Evolutionary conservation across 164 flowering plant genomes (phyloP).

Genomic region (Kingdonia uniflora): DNA sequence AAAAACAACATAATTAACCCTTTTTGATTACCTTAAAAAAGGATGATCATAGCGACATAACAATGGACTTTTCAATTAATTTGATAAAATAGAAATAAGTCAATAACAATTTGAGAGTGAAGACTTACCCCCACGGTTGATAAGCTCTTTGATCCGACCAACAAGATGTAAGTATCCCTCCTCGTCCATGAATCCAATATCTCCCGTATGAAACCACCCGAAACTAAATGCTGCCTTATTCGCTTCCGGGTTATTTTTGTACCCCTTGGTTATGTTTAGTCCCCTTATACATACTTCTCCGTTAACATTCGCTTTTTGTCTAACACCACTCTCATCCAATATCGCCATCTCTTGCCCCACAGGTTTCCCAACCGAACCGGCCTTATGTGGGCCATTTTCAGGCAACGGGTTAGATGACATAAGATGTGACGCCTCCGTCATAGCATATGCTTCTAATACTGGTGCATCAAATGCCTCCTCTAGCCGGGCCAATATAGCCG

Average conservation of each 20-base stretch:
- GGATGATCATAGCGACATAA: not conserved
- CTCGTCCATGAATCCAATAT: conserved; percentile 60
- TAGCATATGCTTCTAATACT: conserved; percentile 90
- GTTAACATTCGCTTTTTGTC: conserved; percentile 23
- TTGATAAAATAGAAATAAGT: not conserved
- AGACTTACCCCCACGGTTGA: conserved; percentile 88
- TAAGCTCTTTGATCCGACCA: conserved; percentile 94
- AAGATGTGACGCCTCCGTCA: conserved; percentile 66
- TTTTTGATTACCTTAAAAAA: too few species aligned
- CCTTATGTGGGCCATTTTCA: conserved; percentile 52
- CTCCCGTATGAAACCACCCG: conserved; percentile 98
- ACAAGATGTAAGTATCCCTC: conserved; percentile 88
- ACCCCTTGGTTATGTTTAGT: conserved; percentile 74
- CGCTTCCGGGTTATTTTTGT: conserved; percentile 81
- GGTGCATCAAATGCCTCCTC: conserved; percentile 83
- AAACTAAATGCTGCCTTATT: conserved; percentile 55
- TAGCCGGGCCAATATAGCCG: conserved; percentile 46
- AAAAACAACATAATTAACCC: too few species aligned
- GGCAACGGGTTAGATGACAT: conserved; percentile 82
- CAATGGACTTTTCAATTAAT: not conserved
- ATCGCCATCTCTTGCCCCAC: conserved; percentile 86
- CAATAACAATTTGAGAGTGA: not conserved
- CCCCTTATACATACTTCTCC: conserved; percentile 97
- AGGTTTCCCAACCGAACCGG: conserved; percentile 88
- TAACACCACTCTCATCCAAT: conserved; percentile 49